Evolutionary conservation across 228 moss, liverwort and hornwort species (phyloP), one percentile per base, ranked within the genome.

Genomic region (Sphagnum fallax): DNA sequence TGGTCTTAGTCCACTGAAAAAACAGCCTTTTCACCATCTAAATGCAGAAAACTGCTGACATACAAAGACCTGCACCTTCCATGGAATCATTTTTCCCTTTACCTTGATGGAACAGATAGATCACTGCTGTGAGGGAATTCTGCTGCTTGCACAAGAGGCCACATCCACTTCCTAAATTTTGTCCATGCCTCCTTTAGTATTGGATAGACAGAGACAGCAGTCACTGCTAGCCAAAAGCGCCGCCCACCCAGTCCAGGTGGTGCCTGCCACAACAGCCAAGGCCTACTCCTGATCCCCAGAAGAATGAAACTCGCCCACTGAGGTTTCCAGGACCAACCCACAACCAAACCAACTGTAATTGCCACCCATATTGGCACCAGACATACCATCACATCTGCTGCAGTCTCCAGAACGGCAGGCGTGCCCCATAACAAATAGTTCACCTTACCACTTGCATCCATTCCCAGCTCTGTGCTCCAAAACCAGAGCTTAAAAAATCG

Each of bases 291-390:
- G 48, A 95, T 57, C 55, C 92, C 90, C 76, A 95, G 67, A 63
- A 97, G 73, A 66, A 93, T 59, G 64, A 97, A 75, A 63, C 90
- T 92, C 8, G 86, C 90, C 92, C 92, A 92, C 63, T 86, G 75
- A 52, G 97, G 97, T 77, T 87, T 93, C 91, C 92, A 92, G n/a
- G 89, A 82, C 92, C 92, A 92, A 10, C 92, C 92, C 47, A 92
- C 85, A 8, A 92, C 64, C 57, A 92, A 73, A 64, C 90, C 90
- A 49, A 93, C 78, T 6, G 79, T 66, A 61, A 93, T 74, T 5
- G 97, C 97, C 67, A 82, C 74, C 97, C 97, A 97, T 65, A 97
- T 80, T 32, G 97, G 97, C 62, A 93, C 78, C 87, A 85, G 81
- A 65, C 79, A 69, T 55, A 80, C 72, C 86, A 96, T 76, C 85